These are phyloP conservation scores for Amanita rubescens DNA, from an alignment of 768 basidiomycete genomes.

Conservation along the genomic window DNA sequence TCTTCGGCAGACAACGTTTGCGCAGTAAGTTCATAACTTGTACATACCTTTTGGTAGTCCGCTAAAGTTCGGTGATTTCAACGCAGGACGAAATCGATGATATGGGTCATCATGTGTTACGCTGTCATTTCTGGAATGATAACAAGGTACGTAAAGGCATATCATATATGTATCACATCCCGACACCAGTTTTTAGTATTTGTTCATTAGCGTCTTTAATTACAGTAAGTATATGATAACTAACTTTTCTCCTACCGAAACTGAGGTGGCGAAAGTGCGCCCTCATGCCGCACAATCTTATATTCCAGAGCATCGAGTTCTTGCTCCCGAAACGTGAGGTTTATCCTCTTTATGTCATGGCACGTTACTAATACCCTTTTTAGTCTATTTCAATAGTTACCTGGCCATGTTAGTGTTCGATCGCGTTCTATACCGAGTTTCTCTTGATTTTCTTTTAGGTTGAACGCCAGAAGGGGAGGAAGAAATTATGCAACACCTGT, in stretches of 20 bases:
- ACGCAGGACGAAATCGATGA: slow-evolving; percentile 16
- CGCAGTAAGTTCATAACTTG: neutral
- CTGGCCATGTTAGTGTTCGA: neutral
- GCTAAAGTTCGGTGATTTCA: neutral
- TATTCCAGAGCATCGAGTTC: slow-evolving; percentile 16
- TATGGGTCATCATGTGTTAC: slow-evolving; percentile 15
- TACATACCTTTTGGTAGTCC: neutral
- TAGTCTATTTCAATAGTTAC: neutral
- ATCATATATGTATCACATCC: neutral
- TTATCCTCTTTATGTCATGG: neutral
- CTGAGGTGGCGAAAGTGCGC: slow-evolving; percentile 4
- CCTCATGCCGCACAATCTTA: slow-evolving; percentile 13
- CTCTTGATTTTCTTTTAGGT: no score
- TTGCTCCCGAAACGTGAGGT: slow-evolving; percentile 15
- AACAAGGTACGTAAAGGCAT: slow-evolving; percentile 10
- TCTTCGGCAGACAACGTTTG: neutral
- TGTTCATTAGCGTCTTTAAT: neutral
- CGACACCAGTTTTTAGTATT: neutral
- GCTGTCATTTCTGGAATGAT: slow-evolving; percentile 15
- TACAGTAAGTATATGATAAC: neutral
- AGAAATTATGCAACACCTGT: no score
- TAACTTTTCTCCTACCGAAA: neutral
- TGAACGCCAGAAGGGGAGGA: no score
- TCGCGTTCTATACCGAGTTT: no score
- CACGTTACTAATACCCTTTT: neutral